Evolutionary conservation across 1,139 yeast species (phyloP).

Genomic region (Pichia sp.): DNA sequence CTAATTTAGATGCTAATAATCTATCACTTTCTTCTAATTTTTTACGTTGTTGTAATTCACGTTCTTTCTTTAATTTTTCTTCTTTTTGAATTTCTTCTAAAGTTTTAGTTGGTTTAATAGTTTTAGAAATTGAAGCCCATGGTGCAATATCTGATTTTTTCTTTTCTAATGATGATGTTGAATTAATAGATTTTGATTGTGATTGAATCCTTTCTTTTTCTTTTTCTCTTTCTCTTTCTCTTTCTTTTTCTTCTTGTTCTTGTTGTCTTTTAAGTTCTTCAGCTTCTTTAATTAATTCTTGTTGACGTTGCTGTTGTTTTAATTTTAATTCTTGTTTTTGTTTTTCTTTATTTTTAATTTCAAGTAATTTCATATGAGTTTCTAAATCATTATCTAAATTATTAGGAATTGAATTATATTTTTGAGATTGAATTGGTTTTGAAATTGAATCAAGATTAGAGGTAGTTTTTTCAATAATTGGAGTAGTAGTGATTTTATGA

Average conservation of each 20-base stretch:
- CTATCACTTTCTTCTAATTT: slow-evolving; percentile 22
- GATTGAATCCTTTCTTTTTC: neutral
- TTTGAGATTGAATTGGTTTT: neutral
- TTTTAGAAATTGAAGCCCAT: slow-evolving; percentile 40
- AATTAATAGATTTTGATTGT: neutral
- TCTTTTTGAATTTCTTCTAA: slow-evolving; percentile 65
- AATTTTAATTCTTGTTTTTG: slow-evolving; percentile 4
- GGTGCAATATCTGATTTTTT: slow-evolving; percentile 40
- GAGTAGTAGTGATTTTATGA: neutral
- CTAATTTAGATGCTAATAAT: slow-evolving; percentile 28
- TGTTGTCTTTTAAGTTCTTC: neutral
- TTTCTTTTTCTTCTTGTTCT: neutral
- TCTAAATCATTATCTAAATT: neutral
- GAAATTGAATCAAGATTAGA: neutral
- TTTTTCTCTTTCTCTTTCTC: neutral
- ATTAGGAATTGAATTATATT: too few relatives aligned
- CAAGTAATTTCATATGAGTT: slow-evolving; percentile 8
- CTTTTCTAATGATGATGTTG: neutral
- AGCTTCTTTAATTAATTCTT: neutral
- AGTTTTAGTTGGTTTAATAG: slow-evolving; percentile 43
- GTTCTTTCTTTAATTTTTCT: slow-evolving; percentile 47
- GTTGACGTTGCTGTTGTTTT: slow-evolving; percentile 2
- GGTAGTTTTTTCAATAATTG: too few relatives aligned
- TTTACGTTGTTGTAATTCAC: slow-evolving; percentile 25
- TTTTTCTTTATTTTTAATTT: slow-evolving; percentile 7